Evolutionary conservation across 2,329 filamentous ascomycete species (phyloP).

Genomic region (Cercospora canescens): DNA sequence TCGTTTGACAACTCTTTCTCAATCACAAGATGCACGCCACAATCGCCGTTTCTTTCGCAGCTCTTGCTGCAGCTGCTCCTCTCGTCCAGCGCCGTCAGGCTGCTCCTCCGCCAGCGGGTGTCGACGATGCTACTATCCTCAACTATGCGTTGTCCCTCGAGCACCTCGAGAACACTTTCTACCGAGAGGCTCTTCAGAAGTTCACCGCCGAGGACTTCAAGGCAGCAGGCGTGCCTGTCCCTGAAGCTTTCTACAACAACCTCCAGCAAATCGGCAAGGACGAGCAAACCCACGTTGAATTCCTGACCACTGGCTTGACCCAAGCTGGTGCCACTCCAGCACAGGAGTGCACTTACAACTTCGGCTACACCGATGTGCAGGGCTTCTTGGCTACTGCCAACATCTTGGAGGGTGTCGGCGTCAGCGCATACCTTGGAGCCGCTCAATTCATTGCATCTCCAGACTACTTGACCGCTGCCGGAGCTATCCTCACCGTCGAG

Average conservation of each 20-base stretch:
- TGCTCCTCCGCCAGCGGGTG: slow-evolving; percentile 4
- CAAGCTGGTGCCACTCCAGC: slow-evolving; percentile 54
- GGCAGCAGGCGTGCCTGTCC: slow-evolving; percentile 44
- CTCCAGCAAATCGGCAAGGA: slow-evolving; percentile 58
- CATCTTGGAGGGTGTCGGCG: slow-evolving; percentile 59
- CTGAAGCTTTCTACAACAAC: slow-evolving; percentile 57
- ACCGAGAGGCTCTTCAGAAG: slow-evolving; percentile 59
- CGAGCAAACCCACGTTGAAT: slow-evolving; percentile 59
- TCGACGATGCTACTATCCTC: slow-evolving; percentile 34
- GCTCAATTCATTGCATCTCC: slow-evolving; percentile 59
- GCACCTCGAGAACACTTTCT: slow-evolving; percentile 61
- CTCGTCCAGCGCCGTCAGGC: slow-evolving; percentile 23
- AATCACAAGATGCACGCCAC: slow-evolving; percentile 23
- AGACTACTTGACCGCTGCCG: slow-evolving; percentile 61
- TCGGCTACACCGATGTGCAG: slow-evolving; percentile 39
- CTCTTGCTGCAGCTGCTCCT: slow-evolving; percentile 22
- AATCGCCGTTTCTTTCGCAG: slow-evolving; percentile 22
- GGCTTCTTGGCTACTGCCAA: slow-evolving; percentile 55
- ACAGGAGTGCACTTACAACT: slow-evolving; percentile 57
- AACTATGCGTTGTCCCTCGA: slow-evolving; percentile 49
- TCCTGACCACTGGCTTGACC: slow-evolving; percentile 50
- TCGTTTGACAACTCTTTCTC: neutral
- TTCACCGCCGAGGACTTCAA: slow-evolving; percentile 56
- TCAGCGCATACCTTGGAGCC: slow-evolving; percentile 63
- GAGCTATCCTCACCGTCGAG: slow-evolving; percentile 64